Conservation (phyloP, 352 stramenopile genomes). For the Pythium grandisporangium region DNA sequence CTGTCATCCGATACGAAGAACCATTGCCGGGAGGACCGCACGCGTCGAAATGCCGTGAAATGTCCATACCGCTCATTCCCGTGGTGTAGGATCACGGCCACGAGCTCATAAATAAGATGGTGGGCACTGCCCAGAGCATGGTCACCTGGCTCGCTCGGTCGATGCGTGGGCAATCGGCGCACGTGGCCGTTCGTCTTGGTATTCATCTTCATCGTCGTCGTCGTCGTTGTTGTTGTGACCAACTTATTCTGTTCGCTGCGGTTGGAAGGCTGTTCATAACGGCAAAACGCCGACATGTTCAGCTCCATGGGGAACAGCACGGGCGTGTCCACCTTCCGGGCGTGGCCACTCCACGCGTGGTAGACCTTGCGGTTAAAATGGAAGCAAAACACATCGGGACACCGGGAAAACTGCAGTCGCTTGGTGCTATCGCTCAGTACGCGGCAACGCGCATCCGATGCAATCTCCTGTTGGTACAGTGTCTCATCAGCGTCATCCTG, state of each 20-base stretch:
- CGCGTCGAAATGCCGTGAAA: slow-evolving; percentile 77
- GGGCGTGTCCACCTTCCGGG: slow-evolving; percentile 70
- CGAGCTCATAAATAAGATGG: slow-evolving; percentile 53
- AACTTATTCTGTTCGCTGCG: too few species aligned
- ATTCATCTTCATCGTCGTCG: too few species aligned
- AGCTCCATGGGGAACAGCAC: slow-evolving; percentile 74
- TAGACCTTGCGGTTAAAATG: slow-evolving; percentile 87
- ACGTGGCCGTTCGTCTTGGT: slow-evolving; percentile 2
- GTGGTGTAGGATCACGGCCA: slow-evolving; percentile 78
- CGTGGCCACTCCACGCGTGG: slow-evolving; percentile 40
- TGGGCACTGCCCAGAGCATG: slow-evolving; percentile 14
- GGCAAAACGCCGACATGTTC: slow-evolving; percentile 70
- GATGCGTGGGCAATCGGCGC: too few species aligned
- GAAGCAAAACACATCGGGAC: slow-evolving; percentile 79
- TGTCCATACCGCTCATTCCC: slow-evolving; percentile 80
- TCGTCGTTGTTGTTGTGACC: too few species aligned
- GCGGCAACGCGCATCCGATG: slow-evolving; percentile 18
- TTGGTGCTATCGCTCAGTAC: slow-evolving; percentile 46
- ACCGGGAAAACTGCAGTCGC: slow-evolving; percentile 68
- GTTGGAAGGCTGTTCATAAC: slow-evolving; percentile 33
- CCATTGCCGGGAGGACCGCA: slow-evolving; percentile 45
- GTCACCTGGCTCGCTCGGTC: slow-evolving; percentile 4
- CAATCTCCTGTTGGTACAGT: slow-evolving; percentile 12
- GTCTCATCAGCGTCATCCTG: slow-evolving; percentile 7
- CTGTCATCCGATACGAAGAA: slow-evolving; percentile 82